These are phyloP conservation scores for Mycena sp. DNA, from an alignment of 1,284 basidiomycete species.

Conservation along the genomic window DNA sequence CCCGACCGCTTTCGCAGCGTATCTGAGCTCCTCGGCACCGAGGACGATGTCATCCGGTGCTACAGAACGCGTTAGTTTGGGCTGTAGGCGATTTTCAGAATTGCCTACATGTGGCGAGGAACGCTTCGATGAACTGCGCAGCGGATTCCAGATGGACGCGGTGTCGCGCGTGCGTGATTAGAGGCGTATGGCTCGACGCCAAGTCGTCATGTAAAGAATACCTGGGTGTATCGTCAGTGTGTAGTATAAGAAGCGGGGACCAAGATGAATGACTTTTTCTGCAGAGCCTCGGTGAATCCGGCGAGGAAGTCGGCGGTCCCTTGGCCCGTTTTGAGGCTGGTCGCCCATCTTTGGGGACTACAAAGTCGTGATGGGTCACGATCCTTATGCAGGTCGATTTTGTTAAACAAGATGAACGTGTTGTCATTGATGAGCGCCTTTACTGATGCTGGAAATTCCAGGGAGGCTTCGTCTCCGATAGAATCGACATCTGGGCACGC, in stretches of 20 bases:
- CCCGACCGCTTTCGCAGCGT: conserved; percentile 84
- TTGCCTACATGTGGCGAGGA: conserved; percentile 62
- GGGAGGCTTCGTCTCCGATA: conserved; percentile 23
- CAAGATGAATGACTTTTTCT: conserved; percentile 57
- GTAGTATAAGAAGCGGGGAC: conserved; percentile 10
- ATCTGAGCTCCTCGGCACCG: conserved; percentile 86
- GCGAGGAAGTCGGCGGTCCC: conserved; percentile 68
- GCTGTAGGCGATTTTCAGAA: not conserved
- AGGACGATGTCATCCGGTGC: conserved; percentile 72
- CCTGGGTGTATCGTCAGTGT: conserved; percentile 37
- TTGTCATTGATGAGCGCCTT: conserved; percentile 57
- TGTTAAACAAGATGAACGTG: conserved; percentile 79
- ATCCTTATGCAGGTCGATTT: conserved; percentile 61
- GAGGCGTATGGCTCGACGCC: conserved; percentile 53
- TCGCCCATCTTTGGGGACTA: conserved; percentile 53
- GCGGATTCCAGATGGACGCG: conserved; percentile 78
- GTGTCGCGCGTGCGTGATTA: conserved; percentile 85
- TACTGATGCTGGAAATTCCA: conserved; percentile 57
- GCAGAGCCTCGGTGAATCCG: conserved; percentile 63
- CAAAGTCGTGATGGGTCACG: conserved; percentile 14
- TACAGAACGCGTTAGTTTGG: conserved; percentile 30
- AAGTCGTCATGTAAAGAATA: conserved; percentile 47
- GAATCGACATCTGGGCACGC: conserved; percentile 68
- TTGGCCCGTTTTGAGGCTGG: conserved; percentile 69
- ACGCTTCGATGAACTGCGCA: conserved; percentile 70